phyloP scores from a whole-genome alignment of 2,329 filamentous ascomycete species.

The Albifimbria verrucaria region DNA sequence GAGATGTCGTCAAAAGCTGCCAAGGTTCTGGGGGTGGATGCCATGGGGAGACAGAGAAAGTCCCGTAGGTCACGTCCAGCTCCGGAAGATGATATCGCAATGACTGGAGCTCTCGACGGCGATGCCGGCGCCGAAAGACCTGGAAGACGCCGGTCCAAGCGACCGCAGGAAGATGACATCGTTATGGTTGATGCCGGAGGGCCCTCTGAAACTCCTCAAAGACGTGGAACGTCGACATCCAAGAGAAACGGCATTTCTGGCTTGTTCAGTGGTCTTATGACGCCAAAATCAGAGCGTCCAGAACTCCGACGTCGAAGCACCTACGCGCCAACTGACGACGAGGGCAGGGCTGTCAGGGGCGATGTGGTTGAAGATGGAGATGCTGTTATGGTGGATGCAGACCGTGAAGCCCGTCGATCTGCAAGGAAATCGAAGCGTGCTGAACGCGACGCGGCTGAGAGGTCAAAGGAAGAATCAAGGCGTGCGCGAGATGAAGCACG shows the following conservation, averaged over 20 bases:
- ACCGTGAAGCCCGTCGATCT: constrained; percentile 59
- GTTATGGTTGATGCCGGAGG: constrained; percentile 33
- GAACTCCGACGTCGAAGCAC: constrained; percentile 46
- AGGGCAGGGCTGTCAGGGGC: constrained; percentile 30
- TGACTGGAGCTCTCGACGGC: constrained; percentile 40
- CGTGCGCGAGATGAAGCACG: constrained; percentile 52
- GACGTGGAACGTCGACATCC: constrained; percentile 32
- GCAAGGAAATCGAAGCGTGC: constrained; percentile 59
- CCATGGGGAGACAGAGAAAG: constrained; percentile 39
- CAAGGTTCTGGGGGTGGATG: constrained; percentile 64
- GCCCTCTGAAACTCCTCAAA: constrained; percentile 28
- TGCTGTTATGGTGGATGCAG: constrained; percentile 46
- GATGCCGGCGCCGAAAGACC: constrained; percentile 28
- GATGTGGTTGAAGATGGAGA: constrained; percentile 50
- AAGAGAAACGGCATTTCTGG: constrained; percentile 55
- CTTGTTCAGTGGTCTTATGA: constrained; percentile 60
- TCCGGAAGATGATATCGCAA: constrained; percentile 49
- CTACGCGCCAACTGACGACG: constrained; percentile 48
- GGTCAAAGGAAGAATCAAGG: constrained; percentile 47
- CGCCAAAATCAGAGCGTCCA: constrained; percentile 38
- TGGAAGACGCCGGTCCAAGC: constrained; percentile 30
- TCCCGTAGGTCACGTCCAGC: constrained; percentile 36
- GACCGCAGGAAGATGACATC: constrained; percentile 34
- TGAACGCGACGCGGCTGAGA: constrained; percentile 42
- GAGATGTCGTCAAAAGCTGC: constrained; percentile 73